phyloP scores from a whole-genome alignment of 1,284 basidiomycete species.

The Cerrena zonata region DNA sequence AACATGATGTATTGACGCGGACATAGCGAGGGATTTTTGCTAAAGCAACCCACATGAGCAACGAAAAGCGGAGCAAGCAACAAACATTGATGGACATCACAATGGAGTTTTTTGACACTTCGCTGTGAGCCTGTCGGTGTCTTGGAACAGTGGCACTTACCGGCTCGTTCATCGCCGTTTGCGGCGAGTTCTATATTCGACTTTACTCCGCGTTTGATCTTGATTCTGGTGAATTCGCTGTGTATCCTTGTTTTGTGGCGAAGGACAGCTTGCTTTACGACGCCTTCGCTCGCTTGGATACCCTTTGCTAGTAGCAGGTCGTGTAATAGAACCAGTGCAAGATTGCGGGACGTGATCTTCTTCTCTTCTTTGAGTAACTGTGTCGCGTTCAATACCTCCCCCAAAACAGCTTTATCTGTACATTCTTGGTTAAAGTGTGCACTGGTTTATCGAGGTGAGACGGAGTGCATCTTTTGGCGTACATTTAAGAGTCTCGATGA shows the following conservation, averaged over 20 bases:
- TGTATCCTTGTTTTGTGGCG: constrained; percentile 85
- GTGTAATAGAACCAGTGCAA: constrained; percentile 80
- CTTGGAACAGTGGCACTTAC: constrained; percentile 33
- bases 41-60: constrained; percentile 26
- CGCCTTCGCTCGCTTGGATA: constrained; percentile 84
- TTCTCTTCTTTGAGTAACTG: constrained; percentile 70
- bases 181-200: constrained; percentile 65
- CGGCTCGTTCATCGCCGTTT: constrained; percentile 53
- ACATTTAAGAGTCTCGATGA: constrained; percentile 93
- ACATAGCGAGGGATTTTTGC: constrained; percentile 78
- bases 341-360: constrained; percentile 65
- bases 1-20: constrained; percentile 74
- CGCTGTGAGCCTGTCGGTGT: background rate
- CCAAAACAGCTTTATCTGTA: constrained; percentile 66
- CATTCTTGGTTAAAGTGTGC: constrained; percentile 3
- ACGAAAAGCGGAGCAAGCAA: too few relatives aligned
- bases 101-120: too few relatives aligned
- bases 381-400: constrained; percentile 57
- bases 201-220: constrained; percentile 70
- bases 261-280: constrained; percentile 75
- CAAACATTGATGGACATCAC: too few relatives aligned
- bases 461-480: constrained; percentile 30
- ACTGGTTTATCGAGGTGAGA: background rate
- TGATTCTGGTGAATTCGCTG: constrained; percentile 79
- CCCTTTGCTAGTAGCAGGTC: constrained; percentile 77